These are phyloP conservation scores for Pichia sp. DNA, from an alignment of 1,139 yeast species.

Conservation along the genomic window DNA sequence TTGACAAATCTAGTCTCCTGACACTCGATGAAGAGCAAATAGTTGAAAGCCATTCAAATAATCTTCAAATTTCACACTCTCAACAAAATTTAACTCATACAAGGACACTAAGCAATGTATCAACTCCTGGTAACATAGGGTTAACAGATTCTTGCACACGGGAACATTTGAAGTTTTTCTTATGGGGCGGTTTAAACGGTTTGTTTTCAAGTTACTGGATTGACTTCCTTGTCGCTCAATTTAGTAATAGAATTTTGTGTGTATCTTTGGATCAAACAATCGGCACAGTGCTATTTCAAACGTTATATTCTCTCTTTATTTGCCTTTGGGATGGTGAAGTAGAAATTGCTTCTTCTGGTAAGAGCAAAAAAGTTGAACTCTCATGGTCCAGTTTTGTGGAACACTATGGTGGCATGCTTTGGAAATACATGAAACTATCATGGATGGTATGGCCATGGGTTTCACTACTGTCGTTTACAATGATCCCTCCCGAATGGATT, in stretches of 20 bases:
- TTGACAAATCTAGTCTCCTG: too few species aligned
- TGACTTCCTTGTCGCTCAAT: slow-evolving; percentile 35
- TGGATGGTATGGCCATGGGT: slow-evolving; percentile 56
- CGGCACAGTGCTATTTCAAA: slow-evolving; percentile 51
- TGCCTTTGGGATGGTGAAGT: slow-evolving; percentile 47
- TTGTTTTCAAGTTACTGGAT: slow-evolving; percentile 52
- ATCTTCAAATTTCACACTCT: not conserved
- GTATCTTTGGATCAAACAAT: slow-evolving; percentile 46
- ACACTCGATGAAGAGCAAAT: too few species aligned
- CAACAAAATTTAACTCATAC: not conserved
- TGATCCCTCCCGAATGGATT: slow-evolving; percentile 36
- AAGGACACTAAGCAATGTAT: not conserved
- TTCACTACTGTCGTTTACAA: slow-evolving; percentile 42
- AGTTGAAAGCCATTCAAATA: too few species aligned
- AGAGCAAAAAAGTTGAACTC: not conserved
- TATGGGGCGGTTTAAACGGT: slow-evolving; percentile 62
- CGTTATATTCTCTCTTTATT: slow-evolving; percentile 41
- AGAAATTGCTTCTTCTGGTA: slow-evolving; percentile 13
- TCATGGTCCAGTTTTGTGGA: slow-evolving; percentile 9
- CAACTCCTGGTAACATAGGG: not conserved
- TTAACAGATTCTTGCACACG: slow-evolving; percentile 18
- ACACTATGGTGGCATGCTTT: slow-evolving; percentile 30
- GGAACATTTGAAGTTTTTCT: slow-evolving; percentile 37
- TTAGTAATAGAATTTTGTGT: slow-evolving; percentile 34
- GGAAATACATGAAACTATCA: slow-evolving; percentile 45